Percentiles rank a stretch among this genome's conserved stretches.
These are phyloP conservation scores for Closterium sp. DNA, from an alignment of 139 green algal species.

Conservation along the genomic window DNA sequence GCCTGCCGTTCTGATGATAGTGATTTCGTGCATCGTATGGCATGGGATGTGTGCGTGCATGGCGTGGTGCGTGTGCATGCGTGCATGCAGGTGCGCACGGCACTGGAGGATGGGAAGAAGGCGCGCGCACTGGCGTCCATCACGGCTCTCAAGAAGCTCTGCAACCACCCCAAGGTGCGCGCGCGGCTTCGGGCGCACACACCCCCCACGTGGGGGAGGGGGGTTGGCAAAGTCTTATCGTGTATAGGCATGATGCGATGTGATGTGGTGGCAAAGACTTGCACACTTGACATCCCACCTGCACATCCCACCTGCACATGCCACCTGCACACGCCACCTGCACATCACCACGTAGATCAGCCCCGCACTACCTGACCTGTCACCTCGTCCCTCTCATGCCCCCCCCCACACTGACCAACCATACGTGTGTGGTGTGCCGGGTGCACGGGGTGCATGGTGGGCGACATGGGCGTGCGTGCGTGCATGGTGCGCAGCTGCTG, in stretches of 20 bases:
- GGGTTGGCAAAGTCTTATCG: no score
- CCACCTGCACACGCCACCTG: not conserved
- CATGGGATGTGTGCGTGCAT: not conserved
- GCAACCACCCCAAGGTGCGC: constrained; percentile 95
- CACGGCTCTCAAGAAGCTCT: constrained; percentile 93
- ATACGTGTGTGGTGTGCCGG: no score
- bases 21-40: not conserved
- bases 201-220: no score
- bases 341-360: not conserved
- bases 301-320: no score
- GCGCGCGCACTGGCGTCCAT: constrained; percentile 58
- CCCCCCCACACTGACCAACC: not conserved
- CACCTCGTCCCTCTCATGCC: no score
- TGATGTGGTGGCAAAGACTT: not conserved
- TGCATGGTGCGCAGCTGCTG: constrained; percentile 21
- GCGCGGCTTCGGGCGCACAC: no score
- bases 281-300: no score
- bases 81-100: constrained; percentile 40
- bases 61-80: not conserved
- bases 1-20: not conserved
- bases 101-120: constrained; percentile 36
- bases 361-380: no score
- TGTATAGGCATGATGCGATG: not conserved
- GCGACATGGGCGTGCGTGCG: not conserved
- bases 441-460: no score